Conservation (phyloP, 305 asterid species). For the Fraxinus paxiana region DNA sequence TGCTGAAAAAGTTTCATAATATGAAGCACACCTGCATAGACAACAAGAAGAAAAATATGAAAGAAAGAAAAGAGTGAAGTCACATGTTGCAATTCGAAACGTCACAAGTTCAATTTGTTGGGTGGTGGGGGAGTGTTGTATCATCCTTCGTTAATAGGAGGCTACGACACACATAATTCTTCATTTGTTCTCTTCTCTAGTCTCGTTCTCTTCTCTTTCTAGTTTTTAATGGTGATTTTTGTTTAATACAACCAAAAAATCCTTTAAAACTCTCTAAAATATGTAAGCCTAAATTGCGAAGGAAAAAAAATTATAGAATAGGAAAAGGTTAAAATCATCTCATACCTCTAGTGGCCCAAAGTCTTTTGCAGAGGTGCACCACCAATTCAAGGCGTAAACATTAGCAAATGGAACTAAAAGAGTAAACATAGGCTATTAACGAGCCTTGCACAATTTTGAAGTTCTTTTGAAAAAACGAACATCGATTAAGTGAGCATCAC, state of each 20-base stretch:
- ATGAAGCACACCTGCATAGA: background rate
- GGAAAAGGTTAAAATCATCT: background rate
- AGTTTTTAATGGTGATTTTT: background rate
- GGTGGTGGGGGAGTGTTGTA: background rate
- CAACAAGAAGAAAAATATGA: background rate
- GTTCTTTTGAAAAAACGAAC: background rate
- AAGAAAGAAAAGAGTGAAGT: background rate
- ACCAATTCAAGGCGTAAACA: background rate
- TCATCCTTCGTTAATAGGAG: background rate
- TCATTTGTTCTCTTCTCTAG: background rate
- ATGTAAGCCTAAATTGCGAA: background rate
- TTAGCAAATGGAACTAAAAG: background rate
- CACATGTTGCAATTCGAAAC: background rate
- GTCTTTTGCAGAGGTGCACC: background rate
- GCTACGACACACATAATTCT: background rate
- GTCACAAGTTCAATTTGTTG: background rate
- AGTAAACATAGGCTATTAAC: background rate
- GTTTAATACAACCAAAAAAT: background rate
- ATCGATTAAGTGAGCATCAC: background rate
- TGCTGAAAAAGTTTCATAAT: background rate
- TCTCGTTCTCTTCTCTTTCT: background rate
- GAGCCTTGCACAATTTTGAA: background rate
- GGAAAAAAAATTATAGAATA: background rate
- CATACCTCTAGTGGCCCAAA: background rate
- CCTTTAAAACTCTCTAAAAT: background rate